These are phyloP conservation scores for Aspergillus sp. DNA, from an alignment of 2,329 filamentous ascomycete genomes.

Conservation along the genomic window DNA sequence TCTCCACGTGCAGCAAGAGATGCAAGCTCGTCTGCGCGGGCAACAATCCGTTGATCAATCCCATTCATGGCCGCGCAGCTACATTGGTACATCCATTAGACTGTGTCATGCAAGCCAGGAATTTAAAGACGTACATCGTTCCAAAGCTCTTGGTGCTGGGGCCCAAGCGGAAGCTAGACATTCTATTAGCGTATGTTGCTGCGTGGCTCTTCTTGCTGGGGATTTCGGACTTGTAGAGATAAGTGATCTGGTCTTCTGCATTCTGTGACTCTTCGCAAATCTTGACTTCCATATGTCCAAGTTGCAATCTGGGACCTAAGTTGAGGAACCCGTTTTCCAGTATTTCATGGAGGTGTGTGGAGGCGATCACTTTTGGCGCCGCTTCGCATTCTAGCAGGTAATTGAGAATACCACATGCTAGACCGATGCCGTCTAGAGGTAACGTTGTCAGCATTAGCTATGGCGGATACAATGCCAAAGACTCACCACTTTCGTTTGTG, in stretches of 20 bases:
- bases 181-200: neutral
- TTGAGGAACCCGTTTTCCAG: conserved; percentile 54
- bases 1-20: conserved; percentile 68
- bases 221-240: conserved; percentile 63
- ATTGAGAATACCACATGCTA: conserved; percentile 62
- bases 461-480: neutral
- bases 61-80: conserved; percentile 85
- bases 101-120: neutral
- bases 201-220: neutral
- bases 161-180: conserved; percentile 54
- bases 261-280: conserved; percentile 44
- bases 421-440: conserved; percentile 64
- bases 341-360: conserved; percentile 63
- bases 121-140: conserved; percentile 49
- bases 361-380: conserved; percentile 59
- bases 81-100: conserved; percentile 2
- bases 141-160: conserved; percentile 81
- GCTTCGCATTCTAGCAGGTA: conserved; percentile 52
- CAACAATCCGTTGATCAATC: conserved; percentile 68
- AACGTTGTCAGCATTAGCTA: neutral
- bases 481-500: conserved; percentile 56
- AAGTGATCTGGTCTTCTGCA: conserved; percentile 55
- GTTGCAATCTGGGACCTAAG: conserved; percentile 46
- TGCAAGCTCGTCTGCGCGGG: conserved; percentile 73
- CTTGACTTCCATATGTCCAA: conserved; percentile 60